phyloP scores from a whole-genome alignment of 805 yeast genomes.

The Pichia paraexigua region DNA sequence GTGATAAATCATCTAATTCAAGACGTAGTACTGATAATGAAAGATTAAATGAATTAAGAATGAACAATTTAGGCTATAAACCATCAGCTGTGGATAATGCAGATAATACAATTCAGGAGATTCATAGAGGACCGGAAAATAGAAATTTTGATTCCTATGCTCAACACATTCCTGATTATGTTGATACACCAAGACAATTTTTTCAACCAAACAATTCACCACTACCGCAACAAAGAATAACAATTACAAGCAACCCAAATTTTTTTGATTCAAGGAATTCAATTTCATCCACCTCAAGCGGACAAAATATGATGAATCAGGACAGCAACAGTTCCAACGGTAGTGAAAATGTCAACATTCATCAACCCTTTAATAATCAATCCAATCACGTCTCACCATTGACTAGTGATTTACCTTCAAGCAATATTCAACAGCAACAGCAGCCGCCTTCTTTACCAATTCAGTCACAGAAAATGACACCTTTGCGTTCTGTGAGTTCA shows the following conservation, averaged over 20 bases:
- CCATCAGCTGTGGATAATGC: constrained; percentile 1
- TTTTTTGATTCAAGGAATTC: background rate
- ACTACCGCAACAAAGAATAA: background rate
- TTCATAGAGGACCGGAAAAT: constrained; percentile 26
- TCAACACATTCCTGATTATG: constrained; percentile 9
- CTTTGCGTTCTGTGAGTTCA: background rate
- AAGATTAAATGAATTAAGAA: constrained; percentile 5
- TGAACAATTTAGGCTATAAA: constrained; percentile 2
- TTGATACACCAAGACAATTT: constrained; percentile 5
- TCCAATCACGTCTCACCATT: background rate
- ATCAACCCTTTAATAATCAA: background rate
- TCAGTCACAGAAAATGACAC: background rate
- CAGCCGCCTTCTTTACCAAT: background rate
- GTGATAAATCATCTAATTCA: background rate
- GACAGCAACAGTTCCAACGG: background rate
- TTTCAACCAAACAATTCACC: background rate
- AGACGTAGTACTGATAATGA: constrained; percentile 5
- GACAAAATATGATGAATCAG: background rate
- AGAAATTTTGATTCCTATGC: constrained; percentile 16
- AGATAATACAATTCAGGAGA: constrained; percentile 24
- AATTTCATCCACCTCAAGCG: background rate
- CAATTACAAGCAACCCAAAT: background rate
- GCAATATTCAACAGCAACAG: background rate
- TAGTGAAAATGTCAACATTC: background rate
- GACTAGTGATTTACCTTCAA: background rate